Conservation (phyloP, 768 basidiomycete species). For the Termitomyces sp. region DNA sequence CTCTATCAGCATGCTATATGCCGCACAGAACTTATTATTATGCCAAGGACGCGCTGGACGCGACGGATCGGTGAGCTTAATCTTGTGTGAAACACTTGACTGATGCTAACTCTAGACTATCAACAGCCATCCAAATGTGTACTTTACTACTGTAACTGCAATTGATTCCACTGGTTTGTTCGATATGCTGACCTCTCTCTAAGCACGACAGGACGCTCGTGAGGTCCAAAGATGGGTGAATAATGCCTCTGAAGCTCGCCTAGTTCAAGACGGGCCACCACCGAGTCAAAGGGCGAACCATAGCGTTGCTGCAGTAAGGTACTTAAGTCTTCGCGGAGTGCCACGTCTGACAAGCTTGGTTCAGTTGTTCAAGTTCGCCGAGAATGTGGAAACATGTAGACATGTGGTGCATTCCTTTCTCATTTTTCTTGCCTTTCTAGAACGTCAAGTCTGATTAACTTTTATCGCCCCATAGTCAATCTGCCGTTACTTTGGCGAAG, state of each 20-base stretch:
- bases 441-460: neutral
- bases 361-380: conserved; percentile 48
- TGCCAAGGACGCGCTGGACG: conserved; percentile 70
- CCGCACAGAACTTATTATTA: neutral
- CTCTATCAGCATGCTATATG: neutral
- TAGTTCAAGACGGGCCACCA: conserved; percentile 47
- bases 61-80: conserved; percentile 59
- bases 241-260: conserved; percentile 42
- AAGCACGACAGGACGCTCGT: conserved; percentile 75
- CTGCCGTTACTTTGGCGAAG: conserved; percentile 80
- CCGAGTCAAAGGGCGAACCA: conserved; percentile 67
- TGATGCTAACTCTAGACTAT: neutral
- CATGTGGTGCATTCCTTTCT: conserved; percentile 55
- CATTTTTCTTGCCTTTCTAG: neutral
- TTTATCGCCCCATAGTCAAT: conserved; percentile 45
- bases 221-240: conserved; percentile 52
- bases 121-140: conserved; percentile 74
- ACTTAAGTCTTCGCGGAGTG: neutral
- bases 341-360: neutral
- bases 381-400: conserved; percentile 56
- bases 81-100: neutral
- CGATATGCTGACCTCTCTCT: neutral
- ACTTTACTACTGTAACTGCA: conserved; percentile 70
- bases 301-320: conserved; percentile 59
- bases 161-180: neutral